phyloP scores from a whole-genome alignment of 345 rosid species.

The Ceriops decandra region DNA sequence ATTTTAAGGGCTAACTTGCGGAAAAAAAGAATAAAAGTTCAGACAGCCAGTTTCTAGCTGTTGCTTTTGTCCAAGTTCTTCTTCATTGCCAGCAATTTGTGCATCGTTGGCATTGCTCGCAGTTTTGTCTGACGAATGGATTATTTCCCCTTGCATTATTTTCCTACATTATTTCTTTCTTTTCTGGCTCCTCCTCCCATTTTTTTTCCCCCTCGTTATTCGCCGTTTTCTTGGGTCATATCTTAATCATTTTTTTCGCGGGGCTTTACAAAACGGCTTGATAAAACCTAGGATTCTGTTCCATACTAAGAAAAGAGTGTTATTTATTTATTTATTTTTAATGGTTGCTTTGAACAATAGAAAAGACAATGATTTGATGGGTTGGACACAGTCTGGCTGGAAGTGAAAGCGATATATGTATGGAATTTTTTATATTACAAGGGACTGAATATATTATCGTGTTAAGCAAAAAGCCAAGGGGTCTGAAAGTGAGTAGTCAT shows the following conservation, averaged over 20 bases:
- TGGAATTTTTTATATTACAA: too few species aligned
- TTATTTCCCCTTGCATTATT: too few species aligned
- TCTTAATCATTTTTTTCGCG: too few species aligned
- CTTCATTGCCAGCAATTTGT: not conserved
- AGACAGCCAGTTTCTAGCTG: not conserved
- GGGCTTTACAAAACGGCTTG: not conserved
- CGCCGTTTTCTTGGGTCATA: too few species aligned
- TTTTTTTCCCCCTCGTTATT: not conserved
- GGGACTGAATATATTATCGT: too few species aligned
- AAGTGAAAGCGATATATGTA: not conserved
- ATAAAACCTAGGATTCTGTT: not conserved
- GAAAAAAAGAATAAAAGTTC: too few species aligned
- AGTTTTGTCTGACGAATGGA: too few species aligned
- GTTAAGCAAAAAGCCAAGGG: too few species aligned
- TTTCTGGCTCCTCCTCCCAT: not conserved
- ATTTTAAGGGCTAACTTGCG: too few species aligned
- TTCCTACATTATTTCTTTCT: not conserved
- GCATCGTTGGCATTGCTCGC: not conserved
- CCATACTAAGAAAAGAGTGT: too few species aligned
- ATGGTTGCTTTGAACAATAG: not conserved
- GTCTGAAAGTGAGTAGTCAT: too few species aligned
- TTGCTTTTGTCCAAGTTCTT: not conserved
- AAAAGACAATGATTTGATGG: not conserved
- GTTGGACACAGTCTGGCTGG: constrained; percentile 5
- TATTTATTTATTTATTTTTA: too few species aligned